Evolutionary conservation across 768 basidiomycete genomes (phyloP).

Genomic region (Russula olivacea): DNA sequence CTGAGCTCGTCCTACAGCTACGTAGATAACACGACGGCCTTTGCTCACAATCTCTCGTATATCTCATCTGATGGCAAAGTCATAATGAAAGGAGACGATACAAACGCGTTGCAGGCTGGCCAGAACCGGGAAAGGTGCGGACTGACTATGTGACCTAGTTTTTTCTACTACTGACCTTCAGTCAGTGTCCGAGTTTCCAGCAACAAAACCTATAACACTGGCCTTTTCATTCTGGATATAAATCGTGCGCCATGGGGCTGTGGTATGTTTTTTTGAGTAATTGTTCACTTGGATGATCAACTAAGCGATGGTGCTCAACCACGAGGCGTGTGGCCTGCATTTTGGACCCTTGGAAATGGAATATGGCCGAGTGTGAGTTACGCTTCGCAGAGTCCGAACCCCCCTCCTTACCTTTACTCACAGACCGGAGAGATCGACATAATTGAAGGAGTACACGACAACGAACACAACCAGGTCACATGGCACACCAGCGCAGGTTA

Average conservation of each 20-base stretch:
- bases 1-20: conserved; percentile 41
- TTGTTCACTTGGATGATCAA: not conserved
- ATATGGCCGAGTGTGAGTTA: conserved; percentile 57
- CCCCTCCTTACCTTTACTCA: conserved; percentile 20
- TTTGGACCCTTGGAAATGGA: conserved; percentile 61
- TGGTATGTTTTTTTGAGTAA: conserved; percentile 42
- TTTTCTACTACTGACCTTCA: not conserved
- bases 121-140: conserved; percentile 55
- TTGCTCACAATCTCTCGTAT: conserved; percentile 49
- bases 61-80: conserved; percentile 52
- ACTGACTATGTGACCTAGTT: not conserved
- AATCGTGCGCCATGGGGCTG: conserved; percentile 86
- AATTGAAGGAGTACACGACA: conserved; percentile 80
- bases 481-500: conserved; percentile 67
- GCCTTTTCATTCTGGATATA: conserved; percentile 79
- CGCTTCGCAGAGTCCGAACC: conserved; percentile 2
- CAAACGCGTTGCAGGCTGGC: conserved; percentile 47
- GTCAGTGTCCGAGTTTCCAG: conserved; percentile 73
- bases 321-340: conserved; percentile 77
- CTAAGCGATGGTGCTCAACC: not conserved
- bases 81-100: conserved; percentile 74
- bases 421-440: conserved; percentile 80
- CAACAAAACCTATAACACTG: conserved; percentile 57
- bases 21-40: conserved; percentile 50
- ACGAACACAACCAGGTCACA: conserved; percentile 78